Conservation (phyloP, 768 basidiomycete species). For the Candolleomyces aberdarensis region DNA sequence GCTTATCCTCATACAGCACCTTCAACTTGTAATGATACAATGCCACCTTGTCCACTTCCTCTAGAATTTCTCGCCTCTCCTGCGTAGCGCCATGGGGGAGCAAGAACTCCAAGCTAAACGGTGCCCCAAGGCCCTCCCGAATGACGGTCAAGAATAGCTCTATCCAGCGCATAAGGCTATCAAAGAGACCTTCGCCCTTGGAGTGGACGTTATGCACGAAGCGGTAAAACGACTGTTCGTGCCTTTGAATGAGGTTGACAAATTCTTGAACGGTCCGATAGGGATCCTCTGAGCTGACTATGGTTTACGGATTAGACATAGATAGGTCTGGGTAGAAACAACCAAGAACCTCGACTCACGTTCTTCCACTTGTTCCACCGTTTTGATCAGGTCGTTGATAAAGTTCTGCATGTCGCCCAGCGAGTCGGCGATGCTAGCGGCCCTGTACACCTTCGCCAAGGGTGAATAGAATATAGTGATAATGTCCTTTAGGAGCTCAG, state of each 20-base stretch:
- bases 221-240: constrained; percentile 92
- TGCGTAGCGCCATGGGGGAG: constrained; percentile 72
- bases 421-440: constrained; percentile 95
- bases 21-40: constrained; percentile 95
- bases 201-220: constrained; percentile 99
- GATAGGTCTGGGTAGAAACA: not conserved
- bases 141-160: constrained; percentile 90
- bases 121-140: constrained; percentile 79
- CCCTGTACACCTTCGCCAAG: constrained; percentile 94
- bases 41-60: constrained; percentile 86
- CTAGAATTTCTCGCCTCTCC: constrained; percentile 73
- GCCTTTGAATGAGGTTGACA: constrained; percentile 88
- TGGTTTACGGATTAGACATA: not conserved
- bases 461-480: constrained; percentile 99
- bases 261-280: constrained; percentile 86
- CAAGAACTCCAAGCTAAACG: constrained; percentile 83
- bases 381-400: constrained; percentile 90
- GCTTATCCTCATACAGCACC: constrained; percentile 86
- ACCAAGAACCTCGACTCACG: constrained; percentile 45
- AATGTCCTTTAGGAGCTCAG: constrained; percentile 95
- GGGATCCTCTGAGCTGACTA: constrained; percentile 84
- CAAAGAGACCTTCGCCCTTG: constrained; percentile 92
- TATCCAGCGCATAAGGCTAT: constrained; percentile 94
- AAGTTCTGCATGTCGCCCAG: constrained; percentile 89
- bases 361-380: constrained; percentile 89